Conservation (phyloP, 306 rosid genomes). For the barrel medic (Medicago truncatula) region MtrunA17r5.0-ANR NC_053049.1:40694001-40694500, state of each 20-base stretch:
- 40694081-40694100: constrained; percentile 59
- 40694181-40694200: constrained; percentile 96
- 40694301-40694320: not conserved
- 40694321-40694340: not conserved
- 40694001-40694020: constrained; percentile 8
- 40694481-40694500: too few relatives aligned
- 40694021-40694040: constrained; percentile 53
- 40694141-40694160: constrained; percentile 6
- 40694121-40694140: constrained; percentile 82
- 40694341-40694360: not conserved
- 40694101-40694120: constrained; percentile 79
- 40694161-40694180: constrained; percentile 28
- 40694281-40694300: not conserved
- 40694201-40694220: constrained; percentile 25
- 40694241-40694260: not conserved
- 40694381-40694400: not conserved
- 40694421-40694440: not conserved
- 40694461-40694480: not conserved
- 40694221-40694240: not conserved
- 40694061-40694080: constrained; percentile 87
- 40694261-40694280: not conserved
- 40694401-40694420: not conserved
- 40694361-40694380: not conserved
- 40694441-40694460: not conserved
- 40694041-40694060: constrained; percentile 79